Evolutionary conservation across 139 green algal genomes (phyloP).

Genomic region (Monoraphidium neglectum): DNA sequence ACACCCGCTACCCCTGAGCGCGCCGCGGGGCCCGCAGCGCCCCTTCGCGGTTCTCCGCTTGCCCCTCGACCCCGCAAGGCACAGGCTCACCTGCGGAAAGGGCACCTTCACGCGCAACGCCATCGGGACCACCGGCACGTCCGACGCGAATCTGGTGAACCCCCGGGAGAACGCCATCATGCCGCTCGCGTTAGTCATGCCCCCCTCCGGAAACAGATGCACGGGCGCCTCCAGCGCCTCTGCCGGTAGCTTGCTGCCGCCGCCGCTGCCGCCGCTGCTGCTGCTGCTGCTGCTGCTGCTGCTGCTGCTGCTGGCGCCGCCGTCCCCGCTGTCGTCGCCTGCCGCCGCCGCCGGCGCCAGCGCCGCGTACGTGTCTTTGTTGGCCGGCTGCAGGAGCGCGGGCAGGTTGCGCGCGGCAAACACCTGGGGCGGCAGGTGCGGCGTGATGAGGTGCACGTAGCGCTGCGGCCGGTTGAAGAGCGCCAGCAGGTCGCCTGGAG

Average conservation of each 20-base stretch:
- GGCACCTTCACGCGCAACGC: conserved; percentile 37
- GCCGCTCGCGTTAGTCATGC: conserved; percentile 63
- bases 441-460: conserved; percentile 60
- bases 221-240: background rate
- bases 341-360: conserved; percentile 17
- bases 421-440: conserved; percentile 36
- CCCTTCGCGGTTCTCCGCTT: no score
- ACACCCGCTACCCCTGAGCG: no score
- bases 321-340: no score
- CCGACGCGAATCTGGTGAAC: conserved; percentile 54
- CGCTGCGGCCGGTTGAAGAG: conserved; percentile 46
- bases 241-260: background rate
- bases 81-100: background rate
- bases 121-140: conserved; percentile 56
- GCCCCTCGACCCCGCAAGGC: no score
- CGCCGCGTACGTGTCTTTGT: conserved; percentile 37
- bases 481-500: conserved; percentile 59
- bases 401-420: conserved; percentile 43
- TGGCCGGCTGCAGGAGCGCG: conserved; percentile 48
- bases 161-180: conserved; percentile 62
- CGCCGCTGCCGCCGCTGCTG: background rate
- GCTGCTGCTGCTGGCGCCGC: background rate
- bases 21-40: background rate
- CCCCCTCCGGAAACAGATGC: conserved; percentile 67
- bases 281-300: background rate